These are phyloP conservation scores for Cordyceps javanica DNA, from an alignment of 2,329 filamentous ascomycete genomes.

Conservation along the genomic window DNA sequence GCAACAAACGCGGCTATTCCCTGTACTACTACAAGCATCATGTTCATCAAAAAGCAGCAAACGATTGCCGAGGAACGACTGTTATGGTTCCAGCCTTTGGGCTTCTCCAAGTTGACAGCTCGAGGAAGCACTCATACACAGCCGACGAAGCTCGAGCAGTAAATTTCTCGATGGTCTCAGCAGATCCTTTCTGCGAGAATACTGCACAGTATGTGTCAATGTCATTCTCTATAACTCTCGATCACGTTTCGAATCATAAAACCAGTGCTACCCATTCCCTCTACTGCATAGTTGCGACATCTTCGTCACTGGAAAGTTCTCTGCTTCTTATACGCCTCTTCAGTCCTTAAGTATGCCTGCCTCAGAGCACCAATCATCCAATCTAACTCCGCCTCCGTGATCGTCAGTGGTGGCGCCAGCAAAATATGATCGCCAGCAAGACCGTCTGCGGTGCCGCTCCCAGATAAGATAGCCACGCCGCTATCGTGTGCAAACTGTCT, in stretches of 20 bases:
- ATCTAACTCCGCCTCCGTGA: background rate
- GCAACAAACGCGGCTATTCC: too few species aligned
- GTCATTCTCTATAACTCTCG: too few species aligned
- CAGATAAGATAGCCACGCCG: background rate
- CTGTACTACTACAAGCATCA: too few species aligned
- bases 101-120: too few species aligned
- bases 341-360: background rate
- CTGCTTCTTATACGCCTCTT: background rate
- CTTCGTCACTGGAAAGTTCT: background rate
- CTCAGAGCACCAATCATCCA: background rate
- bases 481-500: background rate
- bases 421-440: background rate
- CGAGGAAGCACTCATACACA: too few species aligned
- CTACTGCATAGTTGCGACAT: background rate
- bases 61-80: too few species aligned
- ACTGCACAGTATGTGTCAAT: too few species aligned
- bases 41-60: too few species aligned
- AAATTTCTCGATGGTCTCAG: too few species aligned
- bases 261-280: background rate
- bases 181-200: too few species aligned
- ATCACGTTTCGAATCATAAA: background rate
- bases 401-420: background rate
- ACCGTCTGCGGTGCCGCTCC: background rate
- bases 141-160: too few species aligned
- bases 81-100: too few species aligned